A percentile compares a stretch with the other conserved stretches of the same genome.
These are phyloP conservation scores for Diaporthe batatas DNA, from an alignment of 2,329 filamentous ascomycete genomes.

Conservation along the genomic window DNA sequence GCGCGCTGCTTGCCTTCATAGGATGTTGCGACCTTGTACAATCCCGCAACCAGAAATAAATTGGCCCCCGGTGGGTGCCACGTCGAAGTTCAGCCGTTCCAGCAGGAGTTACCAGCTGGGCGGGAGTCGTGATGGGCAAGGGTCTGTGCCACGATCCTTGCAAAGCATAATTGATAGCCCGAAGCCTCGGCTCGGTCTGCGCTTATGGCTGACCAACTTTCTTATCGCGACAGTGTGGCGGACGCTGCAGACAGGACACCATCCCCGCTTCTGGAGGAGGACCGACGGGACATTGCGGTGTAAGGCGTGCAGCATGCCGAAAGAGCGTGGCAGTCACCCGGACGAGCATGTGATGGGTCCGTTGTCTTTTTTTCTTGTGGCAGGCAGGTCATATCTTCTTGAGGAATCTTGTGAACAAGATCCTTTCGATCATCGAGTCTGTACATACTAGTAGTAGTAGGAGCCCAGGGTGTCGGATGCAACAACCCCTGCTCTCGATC, in stretches of 20 bases:
- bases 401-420: neutral
- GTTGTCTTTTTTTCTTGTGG: slow-evolving; percentile 4
- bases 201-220: slow-evolving; percentile 31
- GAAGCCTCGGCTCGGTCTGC: slow-evolving; percentile 15
- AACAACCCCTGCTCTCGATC: slow-evolving; percentile 1
- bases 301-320: slow-evolving; percentile 26
- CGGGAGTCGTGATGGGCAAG: slow-evolving; percentile 26
- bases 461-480: slow-evolving; percentile 20
- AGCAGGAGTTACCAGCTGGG: slow-evolving; percentile 33
- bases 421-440: slow-evolving; percentile 15
- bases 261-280: slow-evolving; percentile 29
- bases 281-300: slow-evolving; percentile 30
- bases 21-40: slow-evolving; percentile 20
- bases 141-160: slow-evolving; percentile 34
- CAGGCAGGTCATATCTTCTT: slow-evolving; percentile 17
- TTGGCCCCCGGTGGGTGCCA: neutral
- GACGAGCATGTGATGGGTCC: slow-evolving; percentile 20
- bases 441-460: neutral
- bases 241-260: slow-evolving; percentile 20
- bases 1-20: slow-evolving; percentile 17
- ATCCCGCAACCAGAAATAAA: neutral
- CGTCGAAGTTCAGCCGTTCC: slow-evolving; percentile 13
- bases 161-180: slow-evolving; percentile 28
- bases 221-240: slow-evolving; percentile 22
- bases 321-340: slow-evolving; percentile 7